Conservation (phyloP, 2,329 filamentous ascomycete genomes). For the Aspergillus japonicus region DNA sequence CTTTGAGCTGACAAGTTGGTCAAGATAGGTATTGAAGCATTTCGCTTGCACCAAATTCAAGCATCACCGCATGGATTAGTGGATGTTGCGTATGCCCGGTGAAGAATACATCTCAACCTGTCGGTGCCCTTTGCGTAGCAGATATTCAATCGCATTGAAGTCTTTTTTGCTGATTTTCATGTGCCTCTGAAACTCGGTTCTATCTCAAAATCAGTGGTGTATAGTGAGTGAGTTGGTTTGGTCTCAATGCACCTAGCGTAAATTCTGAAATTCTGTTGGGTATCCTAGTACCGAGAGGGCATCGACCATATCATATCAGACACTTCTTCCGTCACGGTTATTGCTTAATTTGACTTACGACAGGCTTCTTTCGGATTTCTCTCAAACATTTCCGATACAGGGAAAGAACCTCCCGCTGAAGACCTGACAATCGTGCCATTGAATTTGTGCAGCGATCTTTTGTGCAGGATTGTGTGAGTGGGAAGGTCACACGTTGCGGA, state of each 20-base stretch:
- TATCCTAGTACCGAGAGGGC: slow-evolving; percentile 31
- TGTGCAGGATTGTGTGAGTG: not conserved
- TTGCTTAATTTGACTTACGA: slow-evolving; percentile 49
- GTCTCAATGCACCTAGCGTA: slow-evolving; percentile 39
- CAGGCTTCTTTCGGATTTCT: slow-evolving; percentile 76
- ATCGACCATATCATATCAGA: slow-evolving; percentile 8
- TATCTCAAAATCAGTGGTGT: slow-evolving; percentile 32
- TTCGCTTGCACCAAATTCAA: not conserved
- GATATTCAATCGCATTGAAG: slow-evolving; percentile 80
- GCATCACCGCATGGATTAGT: slow-evolving; percentile 21
- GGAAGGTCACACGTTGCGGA: not conserved
- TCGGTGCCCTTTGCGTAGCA: slow-evolving; percentile 75
- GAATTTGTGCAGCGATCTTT: not conserved
- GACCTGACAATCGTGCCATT: slow-evolving; percentile 65
- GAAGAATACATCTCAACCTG: slow-evolving; percentile 82
- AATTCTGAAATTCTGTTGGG: slow-evolving; percentile 41
- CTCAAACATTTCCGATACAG: slow-evolving; percentile 86
- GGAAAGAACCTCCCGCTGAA: slow-evolving; percentile 84
- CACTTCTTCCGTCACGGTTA: not conserved
- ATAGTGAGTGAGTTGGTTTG: not conserved
- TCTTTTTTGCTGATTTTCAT: slow-evolving; percentile 73
- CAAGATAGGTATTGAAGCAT: not conserved
- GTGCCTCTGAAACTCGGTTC: slow-evolving; percentile 74
- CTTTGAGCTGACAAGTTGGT: too few relatives aligned
- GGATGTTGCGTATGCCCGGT: slow-evolving; percentile 75